These are phyloP conservation scores for Trichoderma reesei DNA, from an alignment of 495 filamentous ascomycete genomes.

Conservation along the genomic window DNA sequence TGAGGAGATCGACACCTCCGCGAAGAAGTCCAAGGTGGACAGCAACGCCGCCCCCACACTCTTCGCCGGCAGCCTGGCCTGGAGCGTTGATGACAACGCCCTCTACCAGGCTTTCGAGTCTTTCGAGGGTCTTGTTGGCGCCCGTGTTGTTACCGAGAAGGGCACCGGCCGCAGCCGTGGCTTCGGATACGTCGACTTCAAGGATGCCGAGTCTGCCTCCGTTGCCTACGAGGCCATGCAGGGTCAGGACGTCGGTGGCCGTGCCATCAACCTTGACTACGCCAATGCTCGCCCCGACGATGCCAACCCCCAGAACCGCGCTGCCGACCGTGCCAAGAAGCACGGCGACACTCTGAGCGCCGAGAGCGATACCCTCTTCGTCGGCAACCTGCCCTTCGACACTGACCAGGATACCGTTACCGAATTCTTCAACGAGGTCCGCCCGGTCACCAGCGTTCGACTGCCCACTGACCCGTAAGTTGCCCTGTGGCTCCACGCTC, in stretches of 20 bases:
- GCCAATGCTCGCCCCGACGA: slow-evolving; percentile 56
- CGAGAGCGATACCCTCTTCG: slow-evolving; percentile 78
- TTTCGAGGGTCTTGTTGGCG: slow-evolving; percentile 66
- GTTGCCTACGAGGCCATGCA: slow-evolving; percentile 76
- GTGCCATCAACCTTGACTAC: slow-evolving; percentile 82
- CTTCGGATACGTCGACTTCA: slow-evolving; percentile 95
- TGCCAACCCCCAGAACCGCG: slow-evolving; percentile 35
- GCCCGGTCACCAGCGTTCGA: slow-evolving; percentile 64
- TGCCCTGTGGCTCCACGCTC: neutral
- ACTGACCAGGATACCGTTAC: slow-evolving; percentile 65
- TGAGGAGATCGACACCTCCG: slow-evolving; percentile 43
- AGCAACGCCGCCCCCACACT: slow-evolving; percentile 52
- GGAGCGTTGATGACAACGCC: slow-evolving; percentile 90
- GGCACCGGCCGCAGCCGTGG: slow-evolving; percentile 79
- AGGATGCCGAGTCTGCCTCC: slow-evolving; percentile 53
- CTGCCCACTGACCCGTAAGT: slow-evolving; percentile 77
- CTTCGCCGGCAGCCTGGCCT: slow-evolving; percentile 90
- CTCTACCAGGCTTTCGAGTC: slow-evolving; percentile 76
- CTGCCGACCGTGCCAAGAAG: slow-evolving; percentile 56
- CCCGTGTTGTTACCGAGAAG: slow-evolving; percentile 76
- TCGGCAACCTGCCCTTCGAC: slow-evolving; percentile 86
- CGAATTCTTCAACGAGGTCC: slow-evolving; percentile 64
- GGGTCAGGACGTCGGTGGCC: slow-evolving; percentile 71
- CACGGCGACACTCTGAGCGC: slow-evolving; percentile 72
- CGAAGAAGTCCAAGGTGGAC: slow-evolving; percentile 75